Evolutionary conservation across 2,329 filamentous ascomycete genomes (phyloP).

Genomic region (Claviceps sp.): DNA sequence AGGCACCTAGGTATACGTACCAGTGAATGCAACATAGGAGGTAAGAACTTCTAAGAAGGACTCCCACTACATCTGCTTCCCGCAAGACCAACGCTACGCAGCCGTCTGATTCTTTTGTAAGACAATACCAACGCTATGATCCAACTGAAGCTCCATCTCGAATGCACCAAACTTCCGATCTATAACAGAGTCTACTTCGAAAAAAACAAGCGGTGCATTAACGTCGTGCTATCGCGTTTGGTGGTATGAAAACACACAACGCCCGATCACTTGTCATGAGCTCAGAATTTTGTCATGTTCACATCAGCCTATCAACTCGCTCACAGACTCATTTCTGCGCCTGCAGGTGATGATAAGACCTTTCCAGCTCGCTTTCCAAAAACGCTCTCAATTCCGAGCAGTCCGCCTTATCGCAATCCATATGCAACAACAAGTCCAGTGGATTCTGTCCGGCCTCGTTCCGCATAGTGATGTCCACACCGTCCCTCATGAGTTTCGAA

Average conservation of each 20-base stretch:
- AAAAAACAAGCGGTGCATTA: background rate
- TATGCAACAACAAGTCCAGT: background rate
- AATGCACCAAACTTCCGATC: background rate
- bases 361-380: background rate
- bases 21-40: too few relatives aligned
- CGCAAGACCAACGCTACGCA: background rate
- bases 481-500: background rate
- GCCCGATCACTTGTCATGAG: too few relatives aligned
- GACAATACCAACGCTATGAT: background rate
- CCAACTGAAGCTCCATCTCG: background rate
- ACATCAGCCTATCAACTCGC: background rate
- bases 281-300: background rate
- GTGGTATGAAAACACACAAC: too few relatives aligned
- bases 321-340: background rate
- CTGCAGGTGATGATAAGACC: background rate
- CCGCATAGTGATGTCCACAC: background rate
- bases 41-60: too few relatives aligned
- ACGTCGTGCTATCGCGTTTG: background rate
- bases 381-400: background rate
- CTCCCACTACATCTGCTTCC: too few relatives aligned
- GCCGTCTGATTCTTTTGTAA: background rate
- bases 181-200: background rate
- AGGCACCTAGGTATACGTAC: too few relatives aligned
- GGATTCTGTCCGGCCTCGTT: background rate
- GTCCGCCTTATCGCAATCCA: background rate